Conservation (phyloP, 257 asterid genomes). For the Nicotiana sylvestris region DNA sequence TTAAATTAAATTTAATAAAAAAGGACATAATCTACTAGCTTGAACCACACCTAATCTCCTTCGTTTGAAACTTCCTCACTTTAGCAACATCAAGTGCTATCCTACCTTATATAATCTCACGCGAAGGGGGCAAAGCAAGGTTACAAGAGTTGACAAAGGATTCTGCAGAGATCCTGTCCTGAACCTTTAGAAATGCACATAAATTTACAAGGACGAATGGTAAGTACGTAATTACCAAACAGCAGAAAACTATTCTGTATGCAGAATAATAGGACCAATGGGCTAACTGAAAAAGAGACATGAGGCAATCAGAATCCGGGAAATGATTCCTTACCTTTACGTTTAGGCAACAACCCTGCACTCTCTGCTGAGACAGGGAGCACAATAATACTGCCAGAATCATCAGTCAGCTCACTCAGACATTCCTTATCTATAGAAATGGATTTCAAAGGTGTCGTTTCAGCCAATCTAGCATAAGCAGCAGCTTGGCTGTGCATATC, state of each 20-base stretch:
- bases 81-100: not conserved
- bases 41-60: not conserved
- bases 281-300: not conserved
- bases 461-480: conserved; percentile 53
- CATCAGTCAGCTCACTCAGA: conserved; percentile 68
- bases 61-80: not conserved
- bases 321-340: conserved; percentile 37
- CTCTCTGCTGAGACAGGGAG: conserved; percentile 87
- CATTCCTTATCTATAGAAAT: conserved; percentile 39
- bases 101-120: not conserved
- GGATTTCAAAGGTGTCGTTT: conserved; percentile 32
- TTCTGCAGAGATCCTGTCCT: not conserved
- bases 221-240: not conserved
- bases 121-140: not conserved
- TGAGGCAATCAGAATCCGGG: not conserved
- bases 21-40: not conserved
- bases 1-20: no score
- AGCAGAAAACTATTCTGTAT: not conserved
- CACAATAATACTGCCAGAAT: conserved; percentile 65
- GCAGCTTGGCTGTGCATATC: conserved; percentile 65
- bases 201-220: not conserved
- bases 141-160: not conserved
- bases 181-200: not conserved
- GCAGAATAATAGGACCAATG: not conserved
- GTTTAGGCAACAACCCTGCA: conserved; percentile 66